Percentiles rank a stretch among this genome's conserved stretches.
Conservation (phyloP, 805 yeast genomes). For the Scheffersomyces amazonensis region DNA sequence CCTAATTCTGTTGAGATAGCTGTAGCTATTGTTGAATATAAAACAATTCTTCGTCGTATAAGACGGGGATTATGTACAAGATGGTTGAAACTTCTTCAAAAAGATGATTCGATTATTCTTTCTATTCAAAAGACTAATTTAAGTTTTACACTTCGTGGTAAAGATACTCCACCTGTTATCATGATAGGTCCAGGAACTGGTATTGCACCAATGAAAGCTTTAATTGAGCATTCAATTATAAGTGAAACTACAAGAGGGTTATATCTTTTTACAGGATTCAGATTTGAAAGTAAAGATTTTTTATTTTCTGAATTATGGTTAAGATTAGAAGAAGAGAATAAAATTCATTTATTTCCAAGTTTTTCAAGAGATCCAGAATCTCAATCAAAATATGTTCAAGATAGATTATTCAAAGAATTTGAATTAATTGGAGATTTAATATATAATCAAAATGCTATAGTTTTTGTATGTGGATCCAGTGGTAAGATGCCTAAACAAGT, state of each 20-base stretch:
- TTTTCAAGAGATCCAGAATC: constrained; percentile 48
- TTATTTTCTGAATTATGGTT: constrained; percentile 60
- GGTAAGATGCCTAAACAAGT: constrained; percentile 94
- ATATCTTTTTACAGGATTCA: constrained; percentile 71
- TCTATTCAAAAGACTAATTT: constrained; percentile 47
- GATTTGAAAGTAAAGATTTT: constrained; percentile 64
- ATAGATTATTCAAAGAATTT: constrained; percentile 53
- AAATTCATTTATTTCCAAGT: constrained; percentile 37
- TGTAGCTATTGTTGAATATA: constrained; percentile 82
- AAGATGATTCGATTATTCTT: constrained; percentile 51
- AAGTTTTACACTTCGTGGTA: constrained; percentile 6
- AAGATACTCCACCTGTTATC: constrained; percentile 44
- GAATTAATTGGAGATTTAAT: constrained; percentile 51
- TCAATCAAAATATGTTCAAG: constrained; percentile 67
- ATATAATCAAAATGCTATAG: constrained; percentile 50
- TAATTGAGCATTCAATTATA: constrained; percentile 40
- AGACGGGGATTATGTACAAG: constrained; percentile 82
- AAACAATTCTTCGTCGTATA: constrained; percentile 70
- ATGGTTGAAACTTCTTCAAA: constrained; percentile 56
- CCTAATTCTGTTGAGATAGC: constrained; percentile 55
- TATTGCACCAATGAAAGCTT: constrained; percentile 83
- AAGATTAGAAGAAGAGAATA: constrained; percentile 20
- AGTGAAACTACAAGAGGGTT: constrained; percentile 29
- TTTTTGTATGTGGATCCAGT: constrained; percentile 89
- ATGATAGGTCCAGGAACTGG: constrained; percentile 96